Percentiles rank a stretch among this genome's conserved stretches.
phyloP scores from a whole-genome alignment of 352 stramenopile species.

The Ophiocytium majus region DNA sequence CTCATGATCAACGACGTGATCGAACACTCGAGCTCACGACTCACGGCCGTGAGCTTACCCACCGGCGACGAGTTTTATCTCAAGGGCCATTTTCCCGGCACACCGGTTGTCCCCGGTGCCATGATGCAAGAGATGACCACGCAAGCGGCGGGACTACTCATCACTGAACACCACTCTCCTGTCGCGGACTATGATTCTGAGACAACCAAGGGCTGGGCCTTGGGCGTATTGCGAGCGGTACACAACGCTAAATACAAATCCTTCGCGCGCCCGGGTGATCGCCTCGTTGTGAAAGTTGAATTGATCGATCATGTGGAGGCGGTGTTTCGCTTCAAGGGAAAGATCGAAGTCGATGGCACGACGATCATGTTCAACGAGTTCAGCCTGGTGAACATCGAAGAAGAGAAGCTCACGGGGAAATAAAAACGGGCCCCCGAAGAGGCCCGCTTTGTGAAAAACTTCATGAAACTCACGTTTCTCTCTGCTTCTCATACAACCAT shows the following conservation, averaged over 20 bases:
- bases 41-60: background rate
- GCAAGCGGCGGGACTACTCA: background rate
- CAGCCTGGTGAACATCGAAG: background rate
- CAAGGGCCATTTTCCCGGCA: slow-evolving; percentile 1
- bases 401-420: slow-evolving; percentile 1
- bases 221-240: background rate
- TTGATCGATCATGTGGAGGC: background rate
- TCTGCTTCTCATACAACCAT: too few species aligned
- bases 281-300: background rate
- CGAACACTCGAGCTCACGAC: background rate
- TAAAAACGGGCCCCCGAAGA: too few species aligned
- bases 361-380: slow-evolving; percentile 13
- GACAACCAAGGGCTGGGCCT: background rate
- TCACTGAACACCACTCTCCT: background rate
- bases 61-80: background rate
- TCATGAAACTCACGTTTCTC: too few species aligned
- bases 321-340: background rate
- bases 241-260: background rate
- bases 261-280: background rate
- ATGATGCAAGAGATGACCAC: slow-evolving; percentile 14
- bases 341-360: background rate
- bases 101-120: background rate
- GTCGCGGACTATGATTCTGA: slow-evolving; percentile 6
- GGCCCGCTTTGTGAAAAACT: too few species aligned
- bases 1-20: background rate